Conservation (phyloP, 1,284 basidiomycete species). For the Golubevia sp. region DNA sequence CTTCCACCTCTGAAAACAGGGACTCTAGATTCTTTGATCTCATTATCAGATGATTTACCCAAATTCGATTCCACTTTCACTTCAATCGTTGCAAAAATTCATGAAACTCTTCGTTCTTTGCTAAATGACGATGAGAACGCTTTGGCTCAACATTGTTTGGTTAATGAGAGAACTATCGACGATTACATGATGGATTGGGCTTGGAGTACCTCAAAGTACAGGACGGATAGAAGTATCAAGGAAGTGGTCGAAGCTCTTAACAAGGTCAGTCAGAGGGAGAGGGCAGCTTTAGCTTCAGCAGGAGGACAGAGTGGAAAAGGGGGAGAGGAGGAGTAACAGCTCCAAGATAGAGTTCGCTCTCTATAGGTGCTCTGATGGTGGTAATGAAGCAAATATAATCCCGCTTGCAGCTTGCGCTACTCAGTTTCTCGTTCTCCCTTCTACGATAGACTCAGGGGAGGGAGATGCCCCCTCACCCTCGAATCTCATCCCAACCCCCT, state of each 20-base stretch:
- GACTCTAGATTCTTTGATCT: constrained; percentile 86
- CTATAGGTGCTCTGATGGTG: constrained; percentile 31
- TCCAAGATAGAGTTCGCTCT: constrained; percentile 25
- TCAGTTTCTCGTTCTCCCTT: no score
- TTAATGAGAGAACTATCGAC: constrained; percentile 82
- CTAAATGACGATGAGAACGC: constrained; percentile 85
- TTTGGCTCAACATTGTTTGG: constrained; percentile 78
- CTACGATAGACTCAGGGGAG: no score
- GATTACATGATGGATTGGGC: constrained; percentile 73
- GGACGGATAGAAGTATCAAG: constrained; percentile 74
- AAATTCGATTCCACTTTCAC: constrained; percentile 92
- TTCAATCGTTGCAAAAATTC: constrained; percentile 82
- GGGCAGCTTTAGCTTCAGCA: constrained; percentile 4
- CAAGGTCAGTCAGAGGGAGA: constrained; percentile 70
- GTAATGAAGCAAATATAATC: constrained; percentile 13
- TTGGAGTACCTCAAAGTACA: constrained; percentile 88
- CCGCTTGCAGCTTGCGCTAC: background rate
- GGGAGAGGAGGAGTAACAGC: constrained; percentile 39
- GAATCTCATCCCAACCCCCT: background rate
- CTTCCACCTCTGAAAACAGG: constrained; percentile 73
- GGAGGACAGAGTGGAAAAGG: constrained; percentile 15
- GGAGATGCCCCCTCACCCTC: no score
- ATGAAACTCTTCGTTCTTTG: constrained; percentile 89
- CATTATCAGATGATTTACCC: constrained; percentile 87
- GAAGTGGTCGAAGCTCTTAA: constrained; percentile 81